Evolutionary conservation across 139 green algal species (phyloP).

Genomic region (Nannochloris sp.): DNA sequence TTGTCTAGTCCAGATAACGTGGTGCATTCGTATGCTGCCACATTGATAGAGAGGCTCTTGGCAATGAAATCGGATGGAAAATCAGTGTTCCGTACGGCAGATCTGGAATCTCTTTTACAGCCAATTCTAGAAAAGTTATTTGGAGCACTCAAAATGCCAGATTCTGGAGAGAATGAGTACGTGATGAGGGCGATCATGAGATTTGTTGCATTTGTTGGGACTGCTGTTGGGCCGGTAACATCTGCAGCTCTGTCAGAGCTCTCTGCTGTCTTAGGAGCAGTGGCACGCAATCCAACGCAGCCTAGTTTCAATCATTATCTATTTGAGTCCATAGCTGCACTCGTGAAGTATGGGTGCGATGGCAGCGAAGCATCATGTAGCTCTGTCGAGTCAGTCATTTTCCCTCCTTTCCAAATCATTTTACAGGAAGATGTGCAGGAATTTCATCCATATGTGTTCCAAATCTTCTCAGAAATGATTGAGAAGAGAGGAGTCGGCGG

Average conservation of each 20-base stretch:
- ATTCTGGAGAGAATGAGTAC: conserved; percentile 93
- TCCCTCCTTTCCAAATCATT: conserved; percentile 90
- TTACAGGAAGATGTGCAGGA: conserved; percentile 74
- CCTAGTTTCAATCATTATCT: conserved; percentile 97
- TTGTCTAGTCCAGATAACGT: conserved; percentile 72
- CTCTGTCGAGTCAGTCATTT: conserved; percentile 72
- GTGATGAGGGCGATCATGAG: conserved; percentile 83
- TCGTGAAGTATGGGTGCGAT: conserved; percentile 52
- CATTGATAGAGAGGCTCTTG: conserved; percentile 79
- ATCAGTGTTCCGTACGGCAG: conserved; percentile 44
- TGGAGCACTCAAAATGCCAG: conserved; percentile 63
- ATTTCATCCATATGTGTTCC: conserved; percentile 71
- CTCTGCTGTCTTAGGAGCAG: conserved; percentile 56
- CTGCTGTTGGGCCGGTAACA: conserved; percentile 45
- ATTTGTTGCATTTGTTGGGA: conserved; percentile 71
- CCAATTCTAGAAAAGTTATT: conserved; percentile 78
- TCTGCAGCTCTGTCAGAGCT: conserved; percentile 44
- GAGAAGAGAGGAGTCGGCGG: conserved; percentile 47
- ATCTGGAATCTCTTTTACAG: conserved; percentile 57
- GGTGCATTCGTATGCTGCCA: conserved; percentile 95
- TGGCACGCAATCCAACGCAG: conserved; percentile 89
- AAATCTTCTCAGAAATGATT: conserved; percentile 86
- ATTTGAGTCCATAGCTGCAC: conserved; percentile 88
- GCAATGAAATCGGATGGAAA: conserved; percentile 17
- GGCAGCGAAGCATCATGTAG: conserved; percentile 23